Base-by-base conservation (phyloP, 805 yeast species). In the Zygosaccharomyces bailii region DNA sequence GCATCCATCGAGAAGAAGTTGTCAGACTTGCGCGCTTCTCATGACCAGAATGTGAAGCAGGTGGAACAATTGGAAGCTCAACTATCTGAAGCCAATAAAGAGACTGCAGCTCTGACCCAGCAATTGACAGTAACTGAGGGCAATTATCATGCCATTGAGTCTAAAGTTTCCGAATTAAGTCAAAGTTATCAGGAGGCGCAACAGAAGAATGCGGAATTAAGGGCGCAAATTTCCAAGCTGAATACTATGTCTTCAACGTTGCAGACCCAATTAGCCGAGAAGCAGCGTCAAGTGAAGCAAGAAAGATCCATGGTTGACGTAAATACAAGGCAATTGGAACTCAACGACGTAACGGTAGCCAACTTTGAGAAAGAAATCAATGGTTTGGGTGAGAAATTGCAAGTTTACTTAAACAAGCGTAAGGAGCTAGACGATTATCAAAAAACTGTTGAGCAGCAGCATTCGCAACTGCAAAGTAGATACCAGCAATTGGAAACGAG, bases 101-200 rank as follows among this genome's bases (percentile, higher is more conserved):
- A 89, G 57, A 75, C 83, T 4, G 88, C 82, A 45, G 74, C 78
- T 32, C 68, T 89, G 52, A 72, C 84, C 54, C 79, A 86, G 43
- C 90, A 87, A 55, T 71, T 86, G 1, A 77, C 87, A 0, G 74
- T 86, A 34, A 76, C 85, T 2, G 96, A 89, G 61, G 95, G 95
- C 8, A 84, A 78, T 54, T 76, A 77, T 56, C 84, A 86, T 61
- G 80, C 85, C 4, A 74, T 83, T 37, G 85, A 86, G 48, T 62
- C 79, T 0, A 80, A 84, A 50, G 71, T 84, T 50, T 79, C 78
- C 52, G 77, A 76, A 35, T 68, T 82, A 42, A 85, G 84, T 54
- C 60, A 73, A 4, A 73, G 75, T 14, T 70, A 83, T 36, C 86
- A 83, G 43, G 77, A 75, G 39, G 74, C 84, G n/a, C 90, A 86